Evolutionary conservation across 202 grass and related monocot genomes (phyloP), one percentile per base, ranked within the genome.

Genomic region (Schoenoplectus triqueter): DNA sequence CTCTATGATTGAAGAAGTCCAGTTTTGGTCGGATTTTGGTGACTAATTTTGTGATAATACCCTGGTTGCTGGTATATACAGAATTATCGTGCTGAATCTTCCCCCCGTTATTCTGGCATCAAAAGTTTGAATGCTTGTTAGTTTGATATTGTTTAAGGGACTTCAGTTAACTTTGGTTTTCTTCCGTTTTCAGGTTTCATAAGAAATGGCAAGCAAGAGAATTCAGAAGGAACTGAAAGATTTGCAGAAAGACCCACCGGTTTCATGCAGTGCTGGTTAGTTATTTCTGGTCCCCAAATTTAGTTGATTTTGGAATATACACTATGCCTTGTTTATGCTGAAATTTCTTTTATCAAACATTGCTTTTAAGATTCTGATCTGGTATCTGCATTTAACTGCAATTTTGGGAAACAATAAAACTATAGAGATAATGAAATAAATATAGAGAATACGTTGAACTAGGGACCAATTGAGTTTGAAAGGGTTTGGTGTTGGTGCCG

Each of bases 141-240:
- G 31, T 31, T 0, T 31, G 31, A 48, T 13, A 6, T 19, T 54
- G 62, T 56, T 66, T 55, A n/a, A 54, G 6, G n/a, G 18, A 82
- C 59, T 17, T 31, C 31, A 44, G 11, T 50, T 19, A 18, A 17
- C 51, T 55, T 83, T 41, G 18, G 41, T 44, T 50, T 63, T 64
- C 5, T 67, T 31, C 11, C 22, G 41, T 82, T 52, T 3, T 57
- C 63, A 83, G 66, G 42, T 41, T 15, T 56, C 68, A 7, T n/a
- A 69, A 71, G 49, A 46, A 83, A 97, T 97, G 94, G 94, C 92
- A 65, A 89, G 87, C 2, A 97, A 92, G 90, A 93, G 94, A 88
- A 97, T 97, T 49, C 90, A 92, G 79, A 97, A 97, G 79, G 94
- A 97, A 80, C 82, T 97, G 83, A 97, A 97, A 88, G 94, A 97